A percentile compares a stretch with the other conserved stretches of the same genome.
phyloP scores from a whole-genome alignment of 2,329 filamentous ascomycete species.

The Amauroascus verrucosus region DNA sequence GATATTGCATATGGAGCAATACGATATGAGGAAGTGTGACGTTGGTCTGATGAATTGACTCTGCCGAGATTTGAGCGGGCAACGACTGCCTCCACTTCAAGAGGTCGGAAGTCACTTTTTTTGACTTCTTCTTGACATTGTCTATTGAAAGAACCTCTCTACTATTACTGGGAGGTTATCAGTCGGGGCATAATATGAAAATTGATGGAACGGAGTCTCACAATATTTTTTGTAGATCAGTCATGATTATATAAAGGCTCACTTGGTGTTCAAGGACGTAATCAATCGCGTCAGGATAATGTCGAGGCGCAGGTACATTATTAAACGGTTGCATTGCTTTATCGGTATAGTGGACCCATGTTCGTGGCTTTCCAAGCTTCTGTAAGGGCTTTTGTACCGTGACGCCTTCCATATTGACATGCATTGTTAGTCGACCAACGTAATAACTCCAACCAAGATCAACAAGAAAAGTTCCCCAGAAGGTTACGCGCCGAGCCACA shows the following conservation, averaged over 20 bases:
- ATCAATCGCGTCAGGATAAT: conserved; percentile 13
- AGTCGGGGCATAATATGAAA: background rate
- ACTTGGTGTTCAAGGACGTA: conserved; percentile 16
- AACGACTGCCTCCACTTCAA: conserved; percentile 14
- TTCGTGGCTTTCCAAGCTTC: background rate
- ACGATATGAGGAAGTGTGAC: conserved; percentile 18
- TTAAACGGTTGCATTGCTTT: background rate
- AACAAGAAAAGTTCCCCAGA: conserved; percentile 26
- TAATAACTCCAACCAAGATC: conserved; percentile 21
- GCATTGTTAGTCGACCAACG: conserved; percentile 15
- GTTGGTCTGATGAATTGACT: conserved; percentile 1
- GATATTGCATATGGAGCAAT: conserved; percentile 16
- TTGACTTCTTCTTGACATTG: conserved; percentile 10
- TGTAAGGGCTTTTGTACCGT: conserved; percentile 13
- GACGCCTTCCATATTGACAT: conserved; percentile 13
- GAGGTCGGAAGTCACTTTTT: conserved; percentile 12
- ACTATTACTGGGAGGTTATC: conserved; percentile 7
- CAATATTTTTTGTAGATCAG: conserved; percentile 16
- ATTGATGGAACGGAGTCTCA: conserved; percentile 1
- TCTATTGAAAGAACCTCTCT: conserved; percentile 12
- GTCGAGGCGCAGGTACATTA: background rate
- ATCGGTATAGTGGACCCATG: conserved; percentile 12
- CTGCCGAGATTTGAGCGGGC: conserved; percentile 9
- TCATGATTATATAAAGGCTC: conserved; percentile 15
- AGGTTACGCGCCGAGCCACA: conserved; percentile 21